Conservation (phyloP, 208 protist genomes). For the Acanthamoeba triangularis region DNA sequence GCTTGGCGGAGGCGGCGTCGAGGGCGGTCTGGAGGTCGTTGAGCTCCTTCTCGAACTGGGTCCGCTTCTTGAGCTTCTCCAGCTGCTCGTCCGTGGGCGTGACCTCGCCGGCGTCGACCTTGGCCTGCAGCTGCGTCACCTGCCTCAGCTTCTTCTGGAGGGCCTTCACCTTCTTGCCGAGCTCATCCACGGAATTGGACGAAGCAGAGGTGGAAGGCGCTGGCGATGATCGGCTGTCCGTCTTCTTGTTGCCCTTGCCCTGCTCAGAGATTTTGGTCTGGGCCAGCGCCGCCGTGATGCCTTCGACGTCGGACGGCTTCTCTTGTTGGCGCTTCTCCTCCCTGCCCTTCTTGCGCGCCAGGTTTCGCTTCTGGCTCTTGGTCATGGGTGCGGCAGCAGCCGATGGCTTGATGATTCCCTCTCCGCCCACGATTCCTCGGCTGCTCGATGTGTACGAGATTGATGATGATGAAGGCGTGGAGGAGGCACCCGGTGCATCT, state of each 20-base stretch:
- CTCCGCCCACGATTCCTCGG: constrained; percentile 24
- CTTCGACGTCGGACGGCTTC: not conserved
- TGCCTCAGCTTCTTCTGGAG: constrained; percentile 77
- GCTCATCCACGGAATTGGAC: constrained; percentile 29
- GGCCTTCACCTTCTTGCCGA: constrained; percentile 59
- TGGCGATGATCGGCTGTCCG: constrained; percentile 24
- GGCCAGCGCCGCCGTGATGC: not conserved
- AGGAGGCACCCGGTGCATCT: not conserved
- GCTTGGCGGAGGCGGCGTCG: constrained; percentile 42
- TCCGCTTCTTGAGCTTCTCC: constrained; percentile 59
- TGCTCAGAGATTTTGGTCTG: not conserved
- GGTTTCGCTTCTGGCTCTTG: constrained; percentile 55
- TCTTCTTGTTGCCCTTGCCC: not conserved
- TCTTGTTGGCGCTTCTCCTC: constrained; percentile 22
- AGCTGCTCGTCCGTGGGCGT: constrained; percentile 23
- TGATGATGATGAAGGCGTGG: not conserved
- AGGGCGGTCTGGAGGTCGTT: constrained; percentile 49
- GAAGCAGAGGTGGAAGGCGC: not conserved
- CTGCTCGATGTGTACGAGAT: not conserved
- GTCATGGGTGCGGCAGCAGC: not conserved
- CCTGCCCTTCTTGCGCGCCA: constrained; percentile 41
- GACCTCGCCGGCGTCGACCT: constrained; percentile 61
- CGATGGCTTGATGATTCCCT: not conserved
- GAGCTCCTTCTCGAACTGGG: constrained; percentile 69
- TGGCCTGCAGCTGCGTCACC: constrained; percentile 55